A percentile compares a stretch with the other conserved stretches of the same genome.
Conservation (phyloP, 768 basidiomycete genomes). For the Agaricus sinodeliciosus region DNA sequence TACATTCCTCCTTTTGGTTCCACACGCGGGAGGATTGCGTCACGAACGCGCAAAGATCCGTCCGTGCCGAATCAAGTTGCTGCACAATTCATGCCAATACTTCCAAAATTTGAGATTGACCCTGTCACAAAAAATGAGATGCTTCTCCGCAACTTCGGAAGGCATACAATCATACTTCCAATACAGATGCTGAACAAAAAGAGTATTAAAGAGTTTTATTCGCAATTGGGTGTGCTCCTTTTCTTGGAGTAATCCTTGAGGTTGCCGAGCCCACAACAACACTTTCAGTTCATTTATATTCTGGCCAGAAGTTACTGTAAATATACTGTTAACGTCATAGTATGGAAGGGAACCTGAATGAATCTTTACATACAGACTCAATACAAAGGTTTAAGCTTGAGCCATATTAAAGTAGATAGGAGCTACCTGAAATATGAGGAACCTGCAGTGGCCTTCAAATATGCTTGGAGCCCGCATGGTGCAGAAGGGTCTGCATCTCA, state of each 20-base stretch:
- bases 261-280: no score
- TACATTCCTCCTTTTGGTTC: background rate
- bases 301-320: background rate
- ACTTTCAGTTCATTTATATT: background rate
- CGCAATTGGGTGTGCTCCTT: background rate
- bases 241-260: background rate
- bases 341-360: background rate
- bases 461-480: no score
- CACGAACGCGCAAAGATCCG: conserved; percentile 5
- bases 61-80: background rate
- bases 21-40: background rate
- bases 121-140: background rate
- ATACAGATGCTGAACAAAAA: no score
- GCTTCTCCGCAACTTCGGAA: no score
- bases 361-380: background rate
- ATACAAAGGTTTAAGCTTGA: no score
- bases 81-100: background rate
- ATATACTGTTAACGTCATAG: conserved; percentile 4
- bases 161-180: no score
- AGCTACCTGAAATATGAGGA: no score
- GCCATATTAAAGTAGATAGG: no score
- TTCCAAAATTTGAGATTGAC: background rate
- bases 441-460: no score
- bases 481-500: no score
- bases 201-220: background rate